Conservation (phyloP, 768 basidiomycete species). For the Kwoniella dendrophila region DNA sequence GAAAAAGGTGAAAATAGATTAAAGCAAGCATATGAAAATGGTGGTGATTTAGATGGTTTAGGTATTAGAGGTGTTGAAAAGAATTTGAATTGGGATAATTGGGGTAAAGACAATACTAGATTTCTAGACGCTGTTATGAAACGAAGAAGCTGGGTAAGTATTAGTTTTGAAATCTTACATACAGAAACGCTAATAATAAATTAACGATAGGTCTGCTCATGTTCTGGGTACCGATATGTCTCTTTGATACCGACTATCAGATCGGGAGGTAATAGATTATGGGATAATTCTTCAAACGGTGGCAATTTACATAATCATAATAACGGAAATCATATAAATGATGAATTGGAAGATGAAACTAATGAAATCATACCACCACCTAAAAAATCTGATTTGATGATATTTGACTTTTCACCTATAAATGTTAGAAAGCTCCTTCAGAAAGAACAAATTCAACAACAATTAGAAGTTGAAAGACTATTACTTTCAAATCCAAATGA, state of each 20-base stretch:
- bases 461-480: too few species aligned
- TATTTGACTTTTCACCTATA: slow-evolving; percentile 49
- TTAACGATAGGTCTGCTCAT: slow-evolving; percentile 45
- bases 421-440: too few species aligned
- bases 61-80: slow-evolving; percentile 26
- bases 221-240: slow-evolving; percentile 49
- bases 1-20: slow-evolving; percentile 36
- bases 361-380: slow-evolving; percentile 21
- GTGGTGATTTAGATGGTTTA: slow-evolving; percentile 17
- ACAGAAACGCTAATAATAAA: slow-evolving; percentile 3
- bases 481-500: too few species aligned
- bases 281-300: neutral
- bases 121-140: slow-evolving; percentile 39
- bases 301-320: too few species aligned
- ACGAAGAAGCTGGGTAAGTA: slow-evolving; percentile 44
- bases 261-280: neutral
- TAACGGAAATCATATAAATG: neutral
- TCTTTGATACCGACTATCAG: slow-evolving; percentile 30
- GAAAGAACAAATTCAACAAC: too few species aligned
- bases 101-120: slow-evolving; percentile 38
- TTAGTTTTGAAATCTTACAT: neutral
- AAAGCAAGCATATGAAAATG: slow-evolving; percentile 17
- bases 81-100: slow-evolving; percentile 40
- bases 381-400: slow-evolving; percentile 24
- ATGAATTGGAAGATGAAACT: slow-evolving; percentile 14